A percentile compares a stretch with the other conserved stretches of the same genome.
Conservation (phyloP, 2,329 filamentous ascomycete species). For the Phialocephala subalpina region DNA sequence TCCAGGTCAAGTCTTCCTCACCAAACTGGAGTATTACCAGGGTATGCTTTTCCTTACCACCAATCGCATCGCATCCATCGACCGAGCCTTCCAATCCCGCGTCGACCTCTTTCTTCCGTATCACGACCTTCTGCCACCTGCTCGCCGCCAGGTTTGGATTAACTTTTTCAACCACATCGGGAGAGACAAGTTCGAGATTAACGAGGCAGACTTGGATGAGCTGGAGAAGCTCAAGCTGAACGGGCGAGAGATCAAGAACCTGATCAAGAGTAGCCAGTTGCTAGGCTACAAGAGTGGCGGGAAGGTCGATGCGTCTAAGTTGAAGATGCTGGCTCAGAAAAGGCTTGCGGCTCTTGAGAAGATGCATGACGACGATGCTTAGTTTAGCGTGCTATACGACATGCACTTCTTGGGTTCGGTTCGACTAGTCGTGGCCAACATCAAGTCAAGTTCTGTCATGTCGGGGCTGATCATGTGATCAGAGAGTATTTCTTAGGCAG, state of each 20-base stretch:
- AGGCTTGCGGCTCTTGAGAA: conserved; percentile 12
- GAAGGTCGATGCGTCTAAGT: conserved; percentile 9
- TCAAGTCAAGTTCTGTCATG: too few relatives aligned
- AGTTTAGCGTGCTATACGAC: too few relatives aligned
- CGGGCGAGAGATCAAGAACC: neutral
- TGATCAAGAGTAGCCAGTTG: conserved; percentile 5
- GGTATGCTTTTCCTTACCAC: conserved; percentile 17
- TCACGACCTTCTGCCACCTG: neutral
- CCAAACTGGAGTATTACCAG: conserved; percentile 11
- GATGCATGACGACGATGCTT: neutral
- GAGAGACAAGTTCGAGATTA: neutral
- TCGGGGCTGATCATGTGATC: too few relatives aligned
- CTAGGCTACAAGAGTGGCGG: conserved; percentile 10
- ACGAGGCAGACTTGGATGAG: conserved; percentile 1
- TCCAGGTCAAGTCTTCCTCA: conserved; percentile 6
- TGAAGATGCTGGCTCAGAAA: conserved; percentile 13
- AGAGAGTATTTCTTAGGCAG: too few relatives aligned
- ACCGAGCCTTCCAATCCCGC: conserved; percentile 1
- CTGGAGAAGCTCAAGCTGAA: conserved; percentile 4
- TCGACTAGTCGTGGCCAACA: too few relatives aligned
- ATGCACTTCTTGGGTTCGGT: too few relatives aligned
- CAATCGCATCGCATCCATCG: conserved; percentile 13
- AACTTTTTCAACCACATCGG: conserved; percentile 9
- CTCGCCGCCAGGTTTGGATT: conserved; percentile 4
- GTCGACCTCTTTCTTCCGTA: conserved; percentile 14